Base-by-base conservation (phyloP, 1,139 yeast species). In the Kurtzmaniella natalensis region DNA sequence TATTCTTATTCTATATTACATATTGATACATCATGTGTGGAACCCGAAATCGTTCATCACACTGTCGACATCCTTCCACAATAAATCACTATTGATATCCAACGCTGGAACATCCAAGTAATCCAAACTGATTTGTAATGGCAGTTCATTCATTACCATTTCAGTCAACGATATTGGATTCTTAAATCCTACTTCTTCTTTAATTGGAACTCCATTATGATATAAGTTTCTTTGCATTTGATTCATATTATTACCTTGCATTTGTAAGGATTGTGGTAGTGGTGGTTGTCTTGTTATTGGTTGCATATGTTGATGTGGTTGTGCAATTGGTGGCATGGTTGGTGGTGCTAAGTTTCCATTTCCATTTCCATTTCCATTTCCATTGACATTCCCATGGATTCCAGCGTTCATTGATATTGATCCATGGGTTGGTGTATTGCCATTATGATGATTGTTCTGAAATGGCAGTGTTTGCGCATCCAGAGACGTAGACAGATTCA, bases 41-140 rank as follows among this genome's bases (percentile, higher is more conserved):
- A 89, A 88, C 8, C 96, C 97, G 61, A 88, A 88, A 51, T 88
- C 96, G 47, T 85, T 85, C 96, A 89, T 87, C 39, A 89, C 85
- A 35, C 85, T 70, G 44, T 87, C 95, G 18, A 89, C 94, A 51
- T 89, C 95, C 51, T 82, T 83, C 89, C 95, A 87, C 10, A 87
- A 72, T 47, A 81, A 59, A 38, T 83, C 95, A 24, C 81, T 77
- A 38, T 57, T 60, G 39, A 61, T 46, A 34, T 65, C 72, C 35
- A 65, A 51, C 13, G 50, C 46, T 33, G 55, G 62, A 36, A 60
- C 42, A 33, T 64, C 70, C 30, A 64, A 47, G 34, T 52, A 58
- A 29, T 58, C 64, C 22, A 61, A 43, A 17, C 61, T 58, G 18
- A 51, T 53, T 33, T 58, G 61, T 11, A 48, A 35, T 7, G 70